Conservation (phyloP, 2,329 filamentous ascomycete species). For the Diaporthe capsici region DNA sequence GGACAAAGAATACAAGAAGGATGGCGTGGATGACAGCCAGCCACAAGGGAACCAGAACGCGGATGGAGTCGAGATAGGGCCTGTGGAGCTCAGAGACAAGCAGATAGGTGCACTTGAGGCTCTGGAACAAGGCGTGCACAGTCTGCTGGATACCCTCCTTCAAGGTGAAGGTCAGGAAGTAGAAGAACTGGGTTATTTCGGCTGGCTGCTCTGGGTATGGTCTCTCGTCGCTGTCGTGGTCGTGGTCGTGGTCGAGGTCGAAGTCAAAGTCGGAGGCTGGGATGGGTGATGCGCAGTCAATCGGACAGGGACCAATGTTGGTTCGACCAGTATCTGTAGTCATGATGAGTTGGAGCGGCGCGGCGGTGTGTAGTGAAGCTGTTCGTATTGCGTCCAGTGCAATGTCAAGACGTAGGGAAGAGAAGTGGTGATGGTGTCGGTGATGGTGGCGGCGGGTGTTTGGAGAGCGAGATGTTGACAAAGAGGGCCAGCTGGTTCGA, state of each 20-base stretch:
- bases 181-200: constrained; percentile 41
- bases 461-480: background rate
- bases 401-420: background rate
- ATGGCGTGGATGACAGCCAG: constrained; percentile 31
- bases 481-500: too few relatives aligned
- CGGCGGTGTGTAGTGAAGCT: too few relatives aligned
- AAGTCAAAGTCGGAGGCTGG: background rate
- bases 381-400: background rate
- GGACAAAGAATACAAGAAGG: constrained; percentile 20
- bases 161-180: constrained; percentile 46
- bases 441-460: background rate
- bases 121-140: constrained; percentile 11
- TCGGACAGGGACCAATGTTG: background rate
- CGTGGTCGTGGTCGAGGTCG: background rate
- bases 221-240: background rate
- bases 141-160: constrained; percentile 41
- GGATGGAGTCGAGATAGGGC: constrained; percentile 32
- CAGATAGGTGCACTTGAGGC: constrained; percentile 37
- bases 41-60: constrained; percentile 34
- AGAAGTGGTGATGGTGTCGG: background rate
- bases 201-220: background rate
- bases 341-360: constrained; percentile 30
- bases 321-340: constrained; percentile 21
- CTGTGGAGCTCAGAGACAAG: constrained; percentile 37
- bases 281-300: background rate